Percentiles rank a stretch among this genome's conserved stretches.
These are phyloP conservation scores for Candida ortonii DNA, from an alignment of 805 yeast genomes.

Conservation along the genomic window DNA sequence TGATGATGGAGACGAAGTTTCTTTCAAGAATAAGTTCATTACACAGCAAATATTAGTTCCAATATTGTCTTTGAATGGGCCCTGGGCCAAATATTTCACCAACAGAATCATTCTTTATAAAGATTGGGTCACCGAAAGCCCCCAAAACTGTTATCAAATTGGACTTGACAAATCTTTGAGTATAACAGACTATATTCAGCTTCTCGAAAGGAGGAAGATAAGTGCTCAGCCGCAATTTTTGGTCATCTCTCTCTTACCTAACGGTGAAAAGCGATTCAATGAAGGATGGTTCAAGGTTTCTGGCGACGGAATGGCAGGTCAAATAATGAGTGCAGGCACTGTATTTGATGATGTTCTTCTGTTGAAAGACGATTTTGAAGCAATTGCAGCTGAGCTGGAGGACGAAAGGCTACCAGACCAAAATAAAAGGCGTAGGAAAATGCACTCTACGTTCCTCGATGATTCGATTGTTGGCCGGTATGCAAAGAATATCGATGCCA, in stretches of 20 bases:
- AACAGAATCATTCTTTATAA: conserved; percentile 30
- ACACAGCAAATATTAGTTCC: conserved; percentile 34
- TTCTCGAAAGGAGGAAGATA: conserved; percentile 18
- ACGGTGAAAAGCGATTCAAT: conserved; percentile 12
- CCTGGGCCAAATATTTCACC: conserved; percentile 27
- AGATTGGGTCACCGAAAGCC: conserved; percentile 28
- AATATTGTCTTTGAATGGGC: conserved; percentile 27
- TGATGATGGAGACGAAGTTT: conserved; percentile 5
- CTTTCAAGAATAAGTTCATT: conserved; percentile 15
- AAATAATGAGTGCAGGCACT: too few species aligned
- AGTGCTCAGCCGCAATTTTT: conserved; percentile 27
- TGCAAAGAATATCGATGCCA: too few species aligned
- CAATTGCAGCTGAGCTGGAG: too few species aligned
- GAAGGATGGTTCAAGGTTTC: conserved; percentile 20
- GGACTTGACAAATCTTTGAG: conserved; percentile 15
- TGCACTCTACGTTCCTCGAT: too few species aligned
- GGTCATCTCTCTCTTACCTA: conserved; percentile 13
- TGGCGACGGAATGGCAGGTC: conserved; percentile 13
- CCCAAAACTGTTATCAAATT: conserved; percentile 1
- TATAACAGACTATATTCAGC: conserved; percentile 23
- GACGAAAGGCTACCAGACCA: too few species aligned
- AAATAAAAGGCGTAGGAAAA: too few species aligned
- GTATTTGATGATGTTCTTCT: too few species aligned
- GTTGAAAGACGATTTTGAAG: too few species aligned
- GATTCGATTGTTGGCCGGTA: too few species aligned